Evolutionary conservation across 2,329 filamentous ascomycete genomes (phyloP).

Genomic region (Pezicula rhizophila): DNA sequence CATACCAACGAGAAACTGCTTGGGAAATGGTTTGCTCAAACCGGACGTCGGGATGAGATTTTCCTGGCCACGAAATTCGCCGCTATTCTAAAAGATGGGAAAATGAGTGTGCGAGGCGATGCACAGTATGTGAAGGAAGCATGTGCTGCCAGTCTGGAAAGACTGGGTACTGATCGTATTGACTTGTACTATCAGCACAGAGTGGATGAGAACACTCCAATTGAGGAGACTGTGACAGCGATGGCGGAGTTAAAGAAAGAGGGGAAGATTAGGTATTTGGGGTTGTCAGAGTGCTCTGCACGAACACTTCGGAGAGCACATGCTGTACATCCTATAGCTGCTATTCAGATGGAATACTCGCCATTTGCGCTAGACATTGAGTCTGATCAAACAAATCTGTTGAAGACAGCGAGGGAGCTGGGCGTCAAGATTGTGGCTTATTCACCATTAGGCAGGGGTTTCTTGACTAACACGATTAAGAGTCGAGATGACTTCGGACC

Average conservation of each 20-base stretch:
- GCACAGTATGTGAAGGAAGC: conserved; percentile 34
- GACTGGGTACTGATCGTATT: conserved; percentile 31
- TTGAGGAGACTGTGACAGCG: conserved; percentile 34
- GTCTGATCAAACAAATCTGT: conserved; percentile 23
- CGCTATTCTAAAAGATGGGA: not conserved
- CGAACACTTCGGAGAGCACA: conserved; percentile 14
- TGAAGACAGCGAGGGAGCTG: conserved; percentile 34
- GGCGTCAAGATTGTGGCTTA: conserved; percentile 38
- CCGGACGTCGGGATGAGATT: conserved; percentile 8
- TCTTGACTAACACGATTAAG: conserved; percentile 33
- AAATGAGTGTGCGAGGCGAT: not conserved
- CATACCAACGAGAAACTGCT: conserved; percentile 6
- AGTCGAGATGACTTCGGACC: conserved; percentile 5
- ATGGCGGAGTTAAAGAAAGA: conserved; percentile 29
- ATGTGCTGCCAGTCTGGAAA: conserved; percentile 31
- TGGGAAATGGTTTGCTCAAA: conserved; percentile 9
- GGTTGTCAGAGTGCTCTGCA: conserved; percentile 3
- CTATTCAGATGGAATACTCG: conserved; percentile 47
- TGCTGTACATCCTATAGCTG: conserved; percentile 40
- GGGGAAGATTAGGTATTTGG: conserved; percentile 6
- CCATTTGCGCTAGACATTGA: conserved; percentile 47
- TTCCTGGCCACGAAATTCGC: conserved; percentile 15
- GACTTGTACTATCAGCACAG: conserved; percentile 34
- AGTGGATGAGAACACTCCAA: conserved; percentile 27
- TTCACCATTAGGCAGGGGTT: conserved; percentile 40